Percentiles rank a stretch among this genome's conserved stretches.
Evolutionary conservation across 345 rosid species (phyloP).

Genomic region (Linum lewisii): DNA sequence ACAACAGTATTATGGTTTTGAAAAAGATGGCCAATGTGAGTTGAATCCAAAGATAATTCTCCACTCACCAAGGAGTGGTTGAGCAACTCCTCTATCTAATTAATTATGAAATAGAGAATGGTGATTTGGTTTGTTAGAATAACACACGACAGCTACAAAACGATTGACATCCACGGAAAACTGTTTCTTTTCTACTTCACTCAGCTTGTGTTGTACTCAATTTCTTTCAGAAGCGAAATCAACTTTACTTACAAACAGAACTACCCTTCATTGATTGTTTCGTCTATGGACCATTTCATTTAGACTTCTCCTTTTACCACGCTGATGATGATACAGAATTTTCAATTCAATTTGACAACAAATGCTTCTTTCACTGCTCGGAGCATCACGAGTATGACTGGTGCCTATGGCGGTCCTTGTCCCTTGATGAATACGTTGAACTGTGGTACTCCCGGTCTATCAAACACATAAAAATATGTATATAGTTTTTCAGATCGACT

Average conservation of each 20-base stretch:
- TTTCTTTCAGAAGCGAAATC: not conserved
- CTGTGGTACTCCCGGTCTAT: constrained; percentile 52
- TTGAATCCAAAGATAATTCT: too few species aligned
- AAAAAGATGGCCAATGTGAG: too few species aligned
- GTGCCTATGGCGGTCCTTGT: constrained; percentile 54
- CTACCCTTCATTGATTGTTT: not conserved
- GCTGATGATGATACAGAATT: not conserved
- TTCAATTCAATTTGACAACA: not conserved
- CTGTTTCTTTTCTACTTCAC: too few species aligned
- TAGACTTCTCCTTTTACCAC: not conserved
- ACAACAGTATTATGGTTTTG: too few species aligned
- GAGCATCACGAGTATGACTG: constrained; percentile 21
- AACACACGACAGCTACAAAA: too few species aligned
- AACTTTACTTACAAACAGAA: not conserved
- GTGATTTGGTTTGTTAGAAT: too few species aligned
- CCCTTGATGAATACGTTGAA: constrained; percentile 52
- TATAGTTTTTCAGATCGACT: too few species aligned
- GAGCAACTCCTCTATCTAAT: too few species aligned
- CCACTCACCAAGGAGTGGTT: too few species aligned
- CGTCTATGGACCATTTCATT: not conserved
- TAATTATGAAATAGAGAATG: too few species aligned
- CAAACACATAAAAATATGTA: not conserved
- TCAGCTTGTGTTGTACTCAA: not conserved
- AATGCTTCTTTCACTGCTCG: not conserved
- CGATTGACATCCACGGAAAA: too few species aligned